Percentiles rank a stretch among this genome's conserved stretches.
These are phyloP conservation scores for Bretziella fagacearum DNA, from an alignment of 2,329 filamentous ascomycete species.

Conservation along the genomic window DNA sequence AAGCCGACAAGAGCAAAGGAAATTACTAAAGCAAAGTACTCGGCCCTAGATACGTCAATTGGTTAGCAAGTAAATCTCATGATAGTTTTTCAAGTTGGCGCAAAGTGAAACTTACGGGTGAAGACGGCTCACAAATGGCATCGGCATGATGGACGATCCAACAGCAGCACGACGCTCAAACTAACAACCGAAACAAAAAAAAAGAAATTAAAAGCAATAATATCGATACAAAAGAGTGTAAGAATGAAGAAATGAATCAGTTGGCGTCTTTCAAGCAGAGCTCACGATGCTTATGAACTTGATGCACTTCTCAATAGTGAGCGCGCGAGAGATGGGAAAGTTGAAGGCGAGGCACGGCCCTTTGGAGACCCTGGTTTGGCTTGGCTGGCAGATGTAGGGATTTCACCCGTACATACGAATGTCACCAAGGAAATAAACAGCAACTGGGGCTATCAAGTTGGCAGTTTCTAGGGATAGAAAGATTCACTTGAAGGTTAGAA, in stretches of 20 bases:
- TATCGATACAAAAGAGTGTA: slow-evolving; percentile 12
- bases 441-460: too few relatives aligned
- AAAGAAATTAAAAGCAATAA: slow-evolving; percentile 6
- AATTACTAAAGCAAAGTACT: slow-evolving; percentile 73
- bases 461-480: too few relatives aligned
- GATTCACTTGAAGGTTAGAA: too few relatives aligned
- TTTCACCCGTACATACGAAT: too few relatives aligned
- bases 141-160: slow-evolving; percentile 25
- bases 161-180: slow-evolving; percentile 13
- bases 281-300: not conserved
- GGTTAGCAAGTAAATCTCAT: not conserved
- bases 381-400: too few relatives aligned
- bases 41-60: slow-evolving; percentile 35
- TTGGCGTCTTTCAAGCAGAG: too few relatives aligned
- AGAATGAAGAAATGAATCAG: slow-evolving; percentile 14
- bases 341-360: too few relatives aligned
- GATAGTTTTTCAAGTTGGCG: slow-evolving; percentile 1
- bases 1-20: slow-evolving; percentile 71
- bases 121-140: slow-evolving; percentile 36
- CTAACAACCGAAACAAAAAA: slow-evolving; percentile 7
- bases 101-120: slow-evolving; percentile 28
- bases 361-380: too few relatives aligned
- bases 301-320: not conserved
- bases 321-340: too few relatives aligned
- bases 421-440: too few relatives aligned